Evolutionary conservation across 306 rosid genomes (phyloP), one percentile per base, ranked within the genome.

Genomic region (Trifolium repens): DNA sequence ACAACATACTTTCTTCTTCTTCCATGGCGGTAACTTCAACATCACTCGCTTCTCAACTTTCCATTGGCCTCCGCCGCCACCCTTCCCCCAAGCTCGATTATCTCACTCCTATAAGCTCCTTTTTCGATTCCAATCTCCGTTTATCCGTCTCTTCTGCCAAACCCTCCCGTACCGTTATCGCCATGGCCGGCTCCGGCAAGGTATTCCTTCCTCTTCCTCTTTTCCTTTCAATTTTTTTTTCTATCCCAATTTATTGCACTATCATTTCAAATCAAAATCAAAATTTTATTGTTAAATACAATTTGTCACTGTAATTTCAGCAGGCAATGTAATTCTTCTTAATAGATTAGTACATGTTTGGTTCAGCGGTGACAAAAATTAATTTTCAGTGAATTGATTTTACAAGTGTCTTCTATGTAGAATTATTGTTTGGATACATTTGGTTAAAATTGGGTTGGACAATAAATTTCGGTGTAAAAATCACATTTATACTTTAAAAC

Each of bases 161-260:
- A 78, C 83, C 85, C 78, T 85, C 89, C 75, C 90, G 96, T 26
- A 63, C 88, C 61, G 84, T 92, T 17, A 70, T 92, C 50, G 73
- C 93, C 86, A 94, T 94, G 99, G 96, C 97, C 53, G 93, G 97
- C 84, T 53, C 96, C 3, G 99, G 96, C 77, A 94, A 89, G 96
- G 99, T 32, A 32, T 4, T 30, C 34, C 34, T 30, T 30, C 35
- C 35, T 32, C 35, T 32, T 30, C 32, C 4, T 2, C 4, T 30
- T 3, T 32, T 4, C 35, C 5, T 3, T 32, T 32, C 35, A 3
- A 13, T 12, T 4, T 4, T 47, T 47, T 14, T 32, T 4, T 4
- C 1, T 32, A 6, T 32, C 35, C 35, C 35, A 32, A 32, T 32
- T 32, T 32, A 32, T 32, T 32, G 35, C 6, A 32, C 35, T 32